Evolutionary conservation across 495 filamentous ascomycete species (phyloP), one percentile per base, ranked within the genome.

Genomic region (Darksidea phi): DNA sequence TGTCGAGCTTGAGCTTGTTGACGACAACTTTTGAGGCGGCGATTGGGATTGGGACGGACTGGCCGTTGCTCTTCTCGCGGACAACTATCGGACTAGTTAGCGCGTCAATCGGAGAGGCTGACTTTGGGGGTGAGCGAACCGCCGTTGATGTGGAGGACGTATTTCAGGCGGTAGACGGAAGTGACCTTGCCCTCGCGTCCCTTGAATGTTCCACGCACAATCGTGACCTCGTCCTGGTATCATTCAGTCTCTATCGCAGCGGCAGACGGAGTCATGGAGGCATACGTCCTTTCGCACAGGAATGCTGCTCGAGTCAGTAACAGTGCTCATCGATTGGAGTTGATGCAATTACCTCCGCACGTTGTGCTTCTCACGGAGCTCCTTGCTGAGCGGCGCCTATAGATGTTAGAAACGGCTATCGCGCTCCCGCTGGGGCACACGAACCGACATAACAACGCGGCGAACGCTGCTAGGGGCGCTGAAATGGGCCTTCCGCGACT

Each of bases 401-500:
- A 10, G 12, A 32, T 17, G 12, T 17, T 13, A 25, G 28, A 45
- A 24, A 11, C 23, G 32, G 6, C n/a, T 23, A 1, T 23, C 15
- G 46, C 12, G 48, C n/a, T 13, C 10, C 3, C 21, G 79, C 84
- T 89, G 38, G 25, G 42, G 32, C 25, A 11, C 5, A 63, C 59
- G 43, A 34, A 63, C 59, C 50, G 63, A 66, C 89, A 99, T 95
- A 79, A 92, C 91, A 67, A 86, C 81, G 70, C 94, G 88, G 76
- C 95, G 92, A 72, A 89, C 84, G 79, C 86, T 88, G 74, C 90
- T 95, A 50, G 91, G 91, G 62, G 94, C 94, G 64, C 77, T 77
- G 86, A 95, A 97, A 83, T 99, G 93, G 67, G 89, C 90, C 84
- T 95, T 95, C 79, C 94, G 89, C 76, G 89, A 90, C 88, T 99